These are phyloP conservation scores for Cryptococcus amylolentus DNA, from an alignment of 1,284 basidiomycete genomes.

Conservation along the genomic window DNA sequence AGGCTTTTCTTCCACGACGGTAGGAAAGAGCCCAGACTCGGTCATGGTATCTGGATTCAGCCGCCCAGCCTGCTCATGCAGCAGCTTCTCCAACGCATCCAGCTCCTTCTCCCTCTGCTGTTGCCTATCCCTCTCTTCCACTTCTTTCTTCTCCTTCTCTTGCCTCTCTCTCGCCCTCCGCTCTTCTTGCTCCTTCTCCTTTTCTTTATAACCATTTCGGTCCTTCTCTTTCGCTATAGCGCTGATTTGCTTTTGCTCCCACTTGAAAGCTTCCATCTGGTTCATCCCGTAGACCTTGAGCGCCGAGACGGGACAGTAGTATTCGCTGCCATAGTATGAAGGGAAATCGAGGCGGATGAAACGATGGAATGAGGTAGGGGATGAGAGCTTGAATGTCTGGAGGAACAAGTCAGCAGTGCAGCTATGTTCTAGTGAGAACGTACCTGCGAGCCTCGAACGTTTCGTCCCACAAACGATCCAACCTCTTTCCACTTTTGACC, in stretches of 20 bases:
- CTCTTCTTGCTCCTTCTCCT: conserved; percentile 21
- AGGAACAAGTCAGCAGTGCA: not conserved
- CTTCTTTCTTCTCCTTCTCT: conserved; percentile 22
- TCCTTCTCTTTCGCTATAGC: conserved; percentile 24
- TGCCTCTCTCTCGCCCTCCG: conserved; percentile 30
- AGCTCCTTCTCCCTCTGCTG: conserved; percentile 31
- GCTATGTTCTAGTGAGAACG: conserved; percentile 24
- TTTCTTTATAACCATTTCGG: conserved; percentile 8
- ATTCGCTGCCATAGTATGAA: conserved; percentile 90
- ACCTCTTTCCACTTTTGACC: conserved; percentile 52
- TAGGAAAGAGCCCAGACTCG: conserved; percentile 11
- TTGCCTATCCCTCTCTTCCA: conserved; percentile 24
- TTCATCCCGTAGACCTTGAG: conserved; percentile 93
- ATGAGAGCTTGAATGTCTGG: conserved; percentile 59
- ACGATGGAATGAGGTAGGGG: conserved; percentile 79
- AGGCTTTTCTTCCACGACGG: not conserved
- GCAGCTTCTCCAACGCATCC: conserved; percentile 35
- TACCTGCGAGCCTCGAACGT: conserved; percentile 88
- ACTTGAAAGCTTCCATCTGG: conserved; percentile 93
- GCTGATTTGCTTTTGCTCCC: conserved; percentile 58
- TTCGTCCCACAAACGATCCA: conserved; percentile 78
- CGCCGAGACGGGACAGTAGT: conserved; percentile 91
- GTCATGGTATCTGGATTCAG: conserved; percentile 14
- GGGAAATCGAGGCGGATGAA: conserved; percentile 93
- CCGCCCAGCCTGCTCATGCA: conserved; percentile 34